Evolutionary conservation across 208 protist genomes (phyloP).

Genomic region (Trypanosoma congolense): DNA sequence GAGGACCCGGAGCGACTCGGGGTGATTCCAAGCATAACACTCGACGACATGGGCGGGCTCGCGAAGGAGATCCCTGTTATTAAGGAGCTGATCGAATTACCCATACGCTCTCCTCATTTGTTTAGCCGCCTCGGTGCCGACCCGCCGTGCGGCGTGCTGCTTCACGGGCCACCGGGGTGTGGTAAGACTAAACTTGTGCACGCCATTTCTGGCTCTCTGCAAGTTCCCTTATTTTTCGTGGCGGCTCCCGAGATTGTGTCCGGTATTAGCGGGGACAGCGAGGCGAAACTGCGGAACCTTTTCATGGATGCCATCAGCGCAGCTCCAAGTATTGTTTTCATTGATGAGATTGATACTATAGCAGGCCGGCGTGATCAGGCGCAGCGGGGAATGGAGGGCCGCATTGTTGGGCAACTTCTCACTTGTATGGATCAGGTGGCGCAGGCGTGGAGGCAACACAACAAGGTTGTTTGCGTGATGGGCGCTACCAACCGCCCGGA

Average conservation of each 20-base stretch:
- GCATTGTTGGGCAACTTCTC: conserved; percentile 98
- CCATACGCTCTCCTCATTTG: conserved; percentile 93
- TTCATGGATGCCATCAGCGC: conserved; percentile 91
- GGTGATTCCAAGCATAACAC: conserved; percentile 78
- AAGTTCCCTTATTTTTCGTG: conserved; percentile 94
- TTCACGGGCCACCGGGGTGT: conserved; percentile 96
- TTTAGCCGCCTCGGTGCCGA: conserved; percentile 94
- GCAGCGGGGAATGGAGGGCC: conserved; percentile 96
- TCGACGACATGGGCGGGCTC: conserved; percentile 91
- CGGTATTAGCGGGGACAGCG: conserved; percentile 98
- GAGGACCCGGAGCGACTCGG: conserved; percentile 37
- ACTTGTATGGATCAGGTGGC: conserved; percentile 97
- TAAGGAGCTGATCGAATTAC: conserved; percentile 94
- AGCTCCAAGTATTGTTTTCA: conserved; percentile 98
- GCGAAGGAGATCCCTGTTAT: conserved; percentile 89
- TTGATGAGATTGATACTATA: conserved; percentile 99
- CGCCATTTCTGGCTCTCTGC: conserved; percentile 92
- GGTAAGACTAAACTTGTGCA: conserved; percentile 95
- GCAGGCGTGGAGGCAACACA: conserved; percentile 79
- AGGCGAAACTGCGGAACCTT: conserved; percentile 95
- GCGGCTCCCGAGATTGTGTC: conserved; percentile 95
- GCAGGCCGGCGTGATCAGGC: conserved; percentile 92
- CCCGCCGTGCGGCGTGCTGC: conserved; percentile 93
- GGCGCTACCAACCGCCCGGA: conserved; percentile 95
- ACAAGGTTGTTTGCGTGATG: conserved; percentile 93